These are phyloP conservation scores for Xylariaceae sp. DNA, from an alignment of 2,329 filamentous ascomycete species.

Conservation along the genomic window DNA sequence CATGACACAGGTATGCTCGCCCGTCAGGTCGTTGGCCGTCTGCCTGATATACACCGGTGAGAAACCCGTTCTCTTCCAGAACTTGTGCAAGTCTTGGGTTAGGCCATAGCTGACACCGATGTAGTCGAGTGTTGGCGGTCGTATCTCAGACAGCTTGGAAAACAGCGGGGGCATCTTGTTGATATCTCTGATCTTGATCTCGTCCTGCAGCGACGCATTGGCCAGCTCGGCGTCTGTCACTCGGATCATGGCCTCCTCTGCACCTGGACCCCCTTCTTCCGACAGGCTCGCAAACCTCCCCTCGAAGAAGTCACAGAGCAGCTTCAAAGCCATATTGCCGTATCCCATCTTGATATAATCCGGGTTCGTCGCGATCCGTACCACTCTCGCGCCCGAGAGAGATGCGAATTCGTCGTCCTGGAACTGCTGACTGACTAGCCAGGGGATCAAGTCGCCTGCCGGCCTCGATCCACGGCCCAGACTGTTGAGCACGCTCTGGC, in stretches of 20 bases:
- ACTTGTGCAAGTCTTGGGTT: conserved; percentile 80
- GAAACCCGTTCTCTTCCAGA: conserved; percentile 89
- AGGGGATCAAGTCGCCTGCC: conserved; percentile 89
- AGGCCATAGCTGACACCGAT: conserved; percentile 92
- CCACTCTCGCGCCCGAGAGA: conserved; percentile 83
- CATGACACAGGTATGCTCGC: conserved; percentile 98
- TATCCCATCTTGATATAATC: conserved; percentile 93
- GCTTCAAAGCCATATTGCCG: conserved; percentile 77
- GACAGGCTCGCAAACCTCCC: conserved; percentile 81
- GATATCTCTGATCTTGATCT: conserved; percentile 86
- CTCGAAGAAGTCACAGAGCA: conserved; percentile 88
- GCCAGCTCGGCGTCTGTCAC: conserved; percentile 78
- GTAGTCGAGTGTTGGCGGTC: conserved; percentile 77
- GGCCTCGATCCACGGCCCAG: conserved; percentile 83
- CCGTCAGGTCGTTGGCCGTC: conserved; percentile 91
- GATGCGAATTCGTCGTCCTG: conserved; percentile 95
- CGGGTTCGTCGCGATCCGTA: conserved; percentile 93
- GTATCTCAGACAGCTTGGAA: conserved; percentile 75
- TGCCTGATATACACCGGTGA: conserved; percentile 89
- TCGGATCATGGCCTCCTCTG: conserved; percentile 61
- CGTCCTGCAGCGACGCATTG: conserved; percentile 67
- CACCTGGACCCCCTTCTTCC: conserved; percentile 53
- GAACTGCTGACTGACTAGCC: conserved; percentile 96
- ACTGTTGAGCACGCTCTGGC: conserved; percentile 83
- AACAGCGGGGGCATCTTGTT: conserved; percentile 90